Evolutionary conservation across 2,329 filamentous ascomycete genomes (phyloP).

Genomic region (Diaporthe sp.): DNA sequence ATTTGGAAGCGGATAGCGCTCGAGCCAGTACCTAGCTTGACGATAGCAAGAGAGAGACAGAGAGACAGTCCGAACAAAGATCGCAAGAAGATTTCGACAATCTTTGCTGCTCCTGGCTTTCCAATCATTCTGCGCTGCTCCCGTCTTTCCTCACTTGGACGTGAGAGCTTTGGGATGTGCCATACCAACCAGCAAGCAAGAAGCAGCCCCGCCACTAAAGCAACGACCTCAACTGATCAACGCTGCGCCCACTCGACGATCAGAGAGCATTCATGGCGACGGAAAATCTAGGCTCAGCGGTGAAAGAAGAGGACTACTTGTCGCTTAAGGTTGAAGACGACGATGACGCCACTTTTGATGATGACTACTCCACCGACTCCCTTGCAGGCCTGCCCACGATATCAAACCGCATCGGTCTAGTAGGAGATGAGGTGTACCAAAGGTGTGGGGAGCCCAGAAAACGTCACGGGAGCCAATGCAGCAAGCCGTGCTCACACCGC

Average conservation of each 20-base stretch:
- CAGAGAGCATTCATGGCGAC: slow-evolving; percentile 27
- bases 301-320: slow-evolving; percentile 22
- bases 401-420: slow-evolving; percentile 14
- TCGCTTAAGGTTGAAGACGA: slow-evolving; percentile 31
- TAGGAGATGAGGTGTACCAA: slow-evolving; percentile 18
- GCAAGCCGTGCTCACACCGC: slow-evolving; percentile 13
- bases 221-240: slow-evolving; percentile 18
- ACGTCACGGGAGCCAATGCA: slow-evolving; percentile 5
- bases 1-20: slow-evolving; percentile 66
- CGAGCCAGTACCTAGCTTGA: slow-evolving; percentile 76
- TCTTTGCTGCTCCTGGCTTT: slow-evolving; percentile 52
- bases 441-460: neutral
- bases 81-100: slow-evolving; percentile 50
- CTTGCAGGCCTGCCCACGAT: slow-evolving; percentile 8
- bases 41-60: slow-evolving; percentile 73
- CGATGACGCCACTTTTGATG: slow-evolving; percentile 23
- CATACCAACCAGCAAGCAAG: slow-evolving; percentile 20
- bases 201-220: slow-evolving; percentile 16
- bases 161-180: slow-evolving; percentile 47
- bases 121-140: slow-evolving; percentile 51
- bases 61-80: slow-evolving; percentile 44
- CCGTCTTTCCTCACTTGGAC: slow-evolving; percentile 48
- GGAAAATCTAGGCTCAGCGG: slow-evolving; percentile 18
- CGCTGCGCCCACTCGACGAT: slow-evolving; percentile 2
- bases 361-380: slow-evolving; percentile 12